Conservation (phyloP, 2,329 filamentous ascomycete species). For the Colletotrichum sublineola region DNA sequence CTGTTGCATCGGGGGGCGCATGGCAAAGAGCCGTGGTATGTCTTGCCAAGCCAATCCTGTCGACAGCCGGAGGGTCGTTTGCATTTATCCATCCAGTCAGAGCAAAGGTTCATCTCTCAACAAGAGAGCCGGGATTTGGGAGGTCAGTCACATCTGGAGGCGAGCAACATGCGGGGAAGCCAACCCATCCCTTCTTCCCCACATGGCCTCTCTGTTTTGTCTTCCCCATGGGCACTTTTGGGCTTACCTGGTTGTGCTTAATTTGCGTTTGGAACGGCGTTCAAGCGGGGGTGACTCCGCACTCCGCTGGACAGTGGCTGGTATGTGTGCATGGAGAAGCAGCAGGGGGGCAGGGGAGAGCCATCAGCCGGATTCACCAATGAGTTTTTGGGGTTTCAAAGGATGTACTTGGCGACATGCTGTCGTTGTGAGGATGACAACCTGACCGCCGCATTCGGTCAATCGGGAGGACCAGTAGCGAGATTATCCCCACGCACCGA, state of each 20-base stretch:
- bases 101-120: conserved; percentile 2
- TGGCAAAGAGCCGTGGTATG: conserved; percentile 20
- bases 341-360: not conserved
- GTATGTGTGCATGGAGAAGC: not conserved
- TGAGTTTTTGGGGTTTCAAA: not conserved
- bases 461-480: conserved; percentile 33
- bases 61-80: conserved; percentile 4
- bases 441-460: conserved; percentile 13
- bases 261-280: not conserved
- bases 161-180: conserved; percentile 34
- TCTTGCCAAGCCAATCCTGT: not conserved
- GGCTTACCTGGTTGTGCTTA: conserved; percentile 33
- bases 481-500: conserved; percentile 25
- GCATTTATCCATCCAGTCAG: conserved; percentile 42
- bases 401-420: conserved; percentile 21
- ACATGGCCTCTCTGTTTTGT: not conserved
- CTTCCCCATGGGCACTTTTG: conserved; percentile 28
- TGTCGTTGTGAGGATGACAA: not conserved
- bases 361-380: not conserved
- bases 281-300: conserved; percentile 31
- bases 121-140: conserved; percentile 1
- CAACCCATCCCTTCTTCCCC: conserved; percentile 2
- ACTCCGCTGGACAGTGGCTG: not conserved
- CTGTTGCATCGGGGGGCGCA: conserved; percentile 12
- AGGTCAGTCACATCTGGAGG: conserved; percentile 2